Conservation (phyloP, 78 protist species). For the Paulinella micropora region DNA sequence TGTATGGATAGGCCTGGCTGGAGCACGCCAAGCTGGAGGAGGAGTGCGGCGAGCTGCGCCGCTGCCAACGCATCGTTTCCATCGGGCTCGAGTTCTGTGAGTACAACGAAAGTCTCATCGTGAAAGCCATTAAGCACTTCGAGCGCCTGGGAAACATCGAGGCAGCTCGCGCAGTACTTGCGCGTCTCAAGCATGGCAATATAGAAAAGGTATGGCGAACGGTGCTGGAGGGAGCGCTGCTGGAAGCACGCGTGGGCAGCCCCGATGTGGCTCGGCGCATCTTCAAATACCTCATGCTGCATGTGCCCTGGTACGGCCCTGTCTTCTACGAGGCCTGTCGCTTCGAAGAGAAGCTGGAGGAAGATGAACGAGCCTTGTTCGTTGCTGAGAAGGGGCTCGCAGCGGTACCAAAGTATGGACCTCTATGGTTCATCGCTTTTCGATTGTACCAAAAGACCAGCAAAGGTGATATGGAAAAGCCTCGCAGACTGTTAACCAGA, state of each 20-base stretch:
- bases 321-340: slow-evolving; percentile 66
- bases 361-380: slow-evolving; percentile 42
- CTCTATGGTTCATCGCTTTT: slow-evolving; percentile 59
- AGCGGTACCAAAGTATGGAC: slow-evolving; percentile 52
- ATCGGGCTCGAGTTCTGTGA: slow-evolving; percentile 51
- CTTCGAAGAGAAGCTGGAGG: slow-evolving; percentile 53
- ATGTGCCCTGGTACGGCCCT: slow-evolving; percentile 71
- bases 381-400: slow-evolving; percentile 51
- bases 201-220: slow-evolving; percentile 64
- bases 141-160: slow-evolving; percentile 52
- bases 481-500: slow-evolving; percentile 36
- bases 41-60: slow-evolving; percentile 50
- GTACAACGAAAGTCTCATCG: slow-evolving; percentile 46
- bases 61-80: slow-evolving; percentile 48
- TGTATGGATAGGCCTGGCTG: slow-evolving; percentile 65
- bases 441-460: too few species aligned
- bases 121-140: slow-evolving; percentile 48
- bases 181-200: slow-evolving; percentile 30
- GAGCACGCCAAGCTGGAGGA: slow-evolving; percentile 75
- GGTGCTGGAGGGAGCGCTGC: slow-evolving; percentile 68
- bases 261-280: slow-evolving; percentile 47
- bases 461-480: slow-evolving; percentile 37
- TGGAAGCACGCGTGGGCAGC: slow-evolving; percentile 68
- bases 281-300: slow-evolving; percentile 57
- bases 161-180: slow-evolving; percentile 48